These are phyloP conservation scores for Diaporthe vaccinii DNA, from an alignment of 2,329 filamentous ascomycete genomes.

Conservation along the genomic window DNA sequence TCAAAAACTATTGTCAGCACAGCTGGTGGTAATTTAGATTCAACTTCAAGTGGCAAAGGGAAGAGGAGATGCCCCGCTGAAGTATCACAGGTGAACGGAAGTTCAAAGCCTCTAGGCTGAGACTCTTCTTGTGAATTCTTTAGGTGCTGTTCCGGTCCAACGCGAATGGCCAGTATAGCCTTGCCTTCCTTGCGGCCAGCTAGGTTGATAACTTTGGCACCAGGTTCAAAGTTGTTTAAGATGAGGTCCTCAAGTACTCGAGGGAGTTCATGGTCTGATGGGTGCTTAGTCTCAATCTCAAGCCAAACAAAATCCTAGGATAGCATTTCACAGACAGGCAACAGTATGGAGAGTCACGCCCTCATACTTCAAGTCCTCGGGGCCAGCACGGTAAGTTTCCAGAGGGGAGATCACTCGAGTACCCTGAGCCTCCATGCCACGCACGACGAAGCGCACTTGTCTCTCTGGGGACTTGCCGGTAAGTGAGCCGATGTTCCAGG, in stretches of 20 bases:
- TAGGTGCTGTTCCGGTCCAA: neutral
- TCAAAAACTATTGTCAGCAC: neutral
- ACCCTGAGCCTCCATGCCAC: conserved; percentile 39
- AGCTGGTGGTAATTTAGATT: neutral
- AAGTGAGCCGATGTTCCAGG: no score
- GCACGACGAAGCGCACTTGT: conserved; percentile 39
- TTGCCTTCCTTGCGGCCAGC: conserved; percentile 34
- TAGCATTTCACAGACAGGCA: conserved; percentile 38
- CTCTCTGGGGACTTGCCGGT: conserved; percentile 30
- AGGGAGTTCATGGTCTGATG: conserved; percentile 40
- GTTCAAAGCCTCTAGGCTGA: neutral
- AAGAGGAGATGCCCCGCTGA: neutral
- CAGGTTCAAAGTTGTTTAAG: conserved; percentile 38
- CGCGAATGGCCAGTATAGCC: no score
- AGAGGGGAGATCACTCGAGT: conserved; percentile 41
- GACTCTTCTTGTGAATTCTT: neutral
- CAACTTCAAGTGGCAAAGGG: neutral
- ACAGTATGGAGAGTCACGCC: conserved; percentile 41
- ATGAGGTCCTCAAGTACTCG: conserved; percentile 37
- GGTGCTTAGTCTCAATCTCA: neutral
- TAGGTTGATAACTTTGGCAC: conserved; percentile 39
- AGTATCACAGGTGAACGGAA: neutral
- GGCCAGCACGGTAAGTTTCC: conserved; percentile 28
- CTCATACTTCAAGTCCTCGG: conserved; percentile 33
- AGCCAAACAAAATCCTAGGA: neutral